These are phyloP conservation scores for Monilinia fructigena DNA, from an alignment of 2,329 filamentous ascomycete species.

Conservation along the genomic window DNA sequence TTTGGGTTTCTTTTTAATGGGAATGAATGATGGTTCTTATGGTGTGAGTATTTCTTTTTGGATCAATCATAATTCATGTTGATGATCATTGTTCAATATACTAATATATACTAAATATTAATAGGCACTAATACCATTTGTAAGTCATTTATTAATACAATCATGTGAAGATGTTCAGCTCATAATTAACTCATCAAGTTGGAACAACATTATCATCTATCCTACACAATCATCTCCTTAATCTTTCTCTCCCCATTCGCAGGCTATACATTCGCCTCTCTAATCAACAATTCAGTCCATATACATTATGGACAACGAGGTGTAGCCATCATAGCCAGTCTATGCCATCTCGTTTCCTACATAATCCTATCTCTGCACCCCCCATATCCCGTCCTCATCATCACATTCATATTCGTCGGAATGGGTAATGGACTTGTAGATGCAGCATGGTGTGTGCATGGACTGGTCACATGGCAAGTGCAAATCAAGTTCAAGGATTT, in stretches of 20 bases:
- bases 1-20: conserved; percentile 62
- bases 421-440: conserved; percentile 70
- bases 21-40: conserved; percentile 28
- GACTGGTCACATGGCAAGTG: conserved; percentile 63
- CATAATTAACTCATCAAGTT: conserved; percentile 19
- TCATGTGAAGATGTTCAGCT: too few species aligned
- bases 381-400: conserved; percentile 64
- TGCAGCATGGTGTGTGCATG: conserved; percentile 60
- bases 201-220: conserved; percentile 55
- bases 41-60: conserved; percentile 26
- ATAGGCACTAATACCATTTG: conserved; percentile 49
- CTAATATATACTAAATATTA: neutral
- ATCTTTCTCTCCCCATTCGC: conserved; percentile 66
- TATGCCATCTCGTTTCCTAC: conserved; percentile 29
- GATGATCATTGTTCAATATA: neutral
- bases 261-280: conserved; percentile 62
- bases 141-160: neutral
- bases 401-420: conserved; percentile 64
- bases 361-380: conserved; percentile 60
- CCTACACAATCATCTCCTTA: conserved; percentile 63
- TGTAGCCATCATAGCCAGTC: conserved; percentile 36
- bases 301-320: conserved; percentile 61
- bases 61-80: neutral
- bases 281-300: conserved; percentile 64
- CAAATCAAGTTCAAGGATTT: conserved; percentile 73